Conservation (phyloP, 106 monocot genomes). For the Acorus gramineus region DNA sequence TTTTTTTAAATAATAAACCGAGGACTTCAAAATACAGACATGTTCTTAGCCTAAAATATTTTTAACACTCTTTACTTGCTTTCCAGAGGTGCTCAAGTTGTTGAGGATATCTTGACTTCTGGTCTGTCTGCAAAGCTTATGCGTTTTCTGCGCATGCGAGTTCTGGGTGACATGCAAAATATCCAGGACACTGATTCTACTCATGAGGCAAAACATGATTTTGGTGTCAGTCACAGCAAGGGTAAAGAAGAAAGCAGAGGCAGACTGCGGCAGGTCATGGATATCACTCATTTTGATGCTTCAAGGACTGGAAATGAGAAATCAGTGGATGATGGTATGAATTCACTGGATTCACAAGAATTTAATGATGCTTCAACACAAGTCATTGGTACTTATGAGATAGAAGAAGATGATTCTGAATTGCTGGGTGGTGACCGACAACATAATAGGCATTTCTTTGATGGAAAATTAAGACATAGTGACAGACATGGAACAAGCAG, state of each 20-base stretch:
- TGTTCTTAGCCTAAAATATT: neutral
- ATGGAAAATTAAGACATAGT: slow-evolving; percentile 33
- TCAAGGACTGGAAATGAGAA: slow-evolving; percentile 35
- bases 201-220: slow-evolving; percentile 39
- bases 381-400: slow-evolving; percentile 18
- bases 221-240: slow-evolving; percentile 23
- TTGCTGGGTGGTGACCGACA: slow-evolving; percentile 23
- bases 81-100: slow-evolving; percentile 59
- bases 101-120: slow-evolving; percentile 72
- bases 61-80: slow-evolving; percentile 2
- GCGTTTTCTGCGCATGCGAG: slow-evolving; percentile 60
- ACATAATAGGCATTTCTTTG: slow-evolving; percentile 20
- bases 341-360: slow-evolving; percentile 30
- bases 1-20: neutral
- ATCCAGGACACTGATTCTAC: slow-evolving; percentile 38
- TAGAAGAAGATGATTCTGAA: slow-evolving; percentile 29
- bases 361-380: slow-evolving; percentile 41
- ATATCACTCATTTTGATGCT: slow-evolving; percentile 40
- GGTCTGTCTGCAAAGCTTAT: slow-evolving; percentile 88
- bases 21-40: too few relatives aligned
- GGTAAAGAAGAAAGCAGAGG: slow-evolving; percentile 62
- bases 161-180: slow-evolving; percentile 54
- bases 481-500: slow-evolving; percentile 32
- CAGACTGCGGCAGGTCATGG: slow-evolving; percentile 37
- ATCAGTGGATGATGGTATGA: slow-evolving; percentile 21